These are phyloP conservation scores for Paxillus rubicundulus DNA, from an alignment of 768 basidiomycete species.

Conservation along the genomic window DNA sequence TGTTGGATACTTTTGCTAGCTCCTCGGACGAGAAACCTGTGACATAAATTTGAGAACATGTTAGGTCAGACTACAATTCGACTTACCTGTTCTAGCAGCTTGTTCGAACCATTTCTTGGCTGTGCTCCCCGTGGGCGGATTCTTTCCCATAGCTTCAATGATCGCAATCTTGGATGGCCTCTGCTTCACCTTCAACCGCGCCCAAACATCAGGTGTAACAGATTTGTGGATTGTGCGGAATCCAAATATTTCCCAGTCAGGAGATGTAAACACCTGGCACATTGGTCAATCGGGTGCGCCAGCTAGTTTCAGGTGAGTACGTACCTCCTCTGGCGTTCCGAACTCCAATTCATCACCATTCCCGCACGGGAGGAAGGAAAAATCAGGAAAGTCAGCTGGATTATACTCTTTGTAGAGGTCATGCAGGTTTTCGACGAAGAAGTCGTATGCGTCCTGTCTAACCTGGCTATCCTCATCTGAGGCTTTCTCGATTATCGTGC, in stretches of 20 bases:
- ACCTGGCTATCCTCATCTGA: slow-evolving; percentile 44
- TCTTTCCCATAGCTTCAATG: slow-evolving; percentile 49
- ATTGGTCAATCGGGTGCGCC: not conserved
- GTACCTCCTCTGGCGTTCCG: slow-evolving; percentile 64
- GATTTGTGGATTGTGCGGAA: slow-evolving; percentile 59
- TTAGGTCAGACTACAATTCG: too few species aligned
- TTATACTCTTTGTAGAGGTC: slow-evolving; percentile 56
- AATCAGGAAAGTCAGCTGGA: slow-evolving; percentile 44
- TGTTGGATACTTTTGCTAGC: slow-evolving; percentile 49
- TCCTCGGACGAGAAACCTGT: slow-evolving; percentile 54
- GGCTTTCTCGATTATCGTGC: slow-evolving; percentile 56
- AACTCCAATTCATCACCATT: slow-evolving; percentile 40
- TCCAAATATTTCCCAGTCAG: slow-evolving; percentile 65
- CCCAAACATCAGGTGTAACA: slow-evolving; percentile 43
- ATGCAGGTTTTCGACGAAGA: slow-evolving; percentile 68
- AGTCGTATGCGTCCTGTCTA: slow-evolving; percentile 62
- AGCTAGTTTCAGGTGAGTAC: slow-evolving; percentile 5
- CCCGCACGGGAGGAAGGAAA: slow-evolving; percentile 75
- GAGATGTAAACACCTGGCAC: slow-evolving; percentile 60
- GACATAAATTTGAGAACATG: not conserved
- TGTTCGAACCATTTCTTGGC: slow-evolving; percentile 65
- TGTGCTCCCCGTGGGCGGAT: slow-evolving; percentile 48
- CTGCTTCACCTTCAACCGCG: slow-evolving; percentile 61
- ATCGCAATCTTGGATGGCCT: slow-evolving; percentile 61
- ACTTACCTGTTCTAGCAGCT: slow-evolving; percentile 51